A percentile compares a stretch with the other conserved stretches of the same genome.
phyloP scores from a whole-genome alignment of 2,329 filamentous ascomycete species.

The Pestalotiopsis sp. region DNA sequence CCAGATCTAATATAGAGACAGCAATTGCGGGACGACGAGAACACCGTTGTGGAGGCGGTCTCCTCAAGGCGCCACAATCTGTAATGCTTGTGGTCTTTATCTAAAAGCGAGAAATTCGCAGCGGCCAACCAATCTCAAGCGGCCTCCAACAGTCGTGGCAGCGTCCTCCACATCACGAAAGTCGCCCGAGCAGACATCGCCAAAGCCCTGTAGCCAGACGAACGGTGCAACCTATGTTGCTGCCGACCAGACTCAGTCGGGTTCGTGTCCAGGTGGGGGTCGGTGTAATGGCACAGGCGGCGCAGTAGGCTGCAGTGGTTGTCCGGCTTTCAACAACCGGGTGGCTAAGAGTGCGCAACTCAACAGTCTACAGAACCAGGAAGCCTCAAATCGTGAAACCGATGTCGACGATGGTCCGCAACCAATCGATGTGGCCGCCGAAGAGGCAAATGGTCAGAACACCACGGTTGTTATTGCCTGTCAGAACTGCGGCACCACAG shows the following conservation, averaged over 20 bases:
- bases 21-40: conserved; percentile 92
- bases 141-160: conserved; percentile 60
- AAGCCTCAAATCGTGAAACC: conserved; percentile 26
- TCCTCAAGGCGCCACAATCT: conserved; percentile 91
- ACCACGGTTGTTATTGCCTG: conserved; percentile 82
- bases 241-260: conserved; percentile 73
- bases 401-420: conserved; percentile 39
- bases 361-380: conserved; percentile 63
- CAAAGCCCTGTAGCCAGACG: conserved; percentile 42
- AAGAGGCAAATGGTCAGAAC: conserved; percentile 45
- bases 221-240: conserved; percentile 72
- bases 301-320: conserved; percentile 92
- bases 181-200: conserved; percentile 40
- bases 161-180: conserved; percentile 43
- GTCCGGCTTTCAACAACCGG: conserved; percentile 96
- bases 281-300: conserved; percentile 96
- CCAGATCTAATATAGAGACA: conserved; percentile 42
- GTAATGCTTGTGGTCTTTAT: conserved; percentile 96
- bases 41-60: conserved; percentile 95
- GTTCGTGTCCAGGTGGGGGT: conserved; percentile 94
- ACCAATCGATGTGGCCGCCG: conserved; percentile 52
- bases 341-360: conserved; percentile 85
- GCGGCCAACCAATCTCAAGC: conserved; percentile 87
- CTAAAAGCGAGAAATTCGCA: conserved; percentile 90
- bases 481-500: conserved; percentile 95